These are phyloP conservation scores for Venturia nashicola DNA, from an alignment of 2,329 filamentous ascomycete species.

Conservation along the genomic window DNA sequence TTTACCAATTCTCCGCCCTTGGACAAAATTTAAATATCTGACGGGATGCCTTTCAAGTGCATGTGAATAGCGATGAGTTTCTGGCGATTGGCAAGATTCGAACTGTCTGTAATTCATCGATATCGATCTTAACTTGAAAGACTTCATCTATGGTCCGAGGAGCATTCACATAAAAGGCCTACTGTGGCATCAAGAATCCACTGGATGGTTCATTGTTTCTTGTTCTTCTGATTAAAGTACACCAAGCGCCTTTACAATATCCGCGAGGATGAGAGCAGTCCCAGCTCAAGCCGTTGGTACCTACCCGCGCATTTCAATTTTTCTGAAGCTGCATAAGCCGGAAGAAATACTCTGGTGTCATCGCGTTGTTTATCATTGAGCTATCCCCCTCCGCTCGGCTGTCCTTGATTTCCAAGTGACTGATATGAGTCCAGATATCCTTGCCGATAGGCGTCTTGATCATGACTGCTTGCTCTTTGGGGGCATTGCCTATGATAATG, in stretches of 20 bases:
- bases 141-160: too few relatives aligned
- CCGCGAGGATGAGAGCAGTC: not conserved
- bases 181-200: too few relatives aligned
- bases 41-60: too few relatives aligned
- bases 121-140: too few relatives aligned
- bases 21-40: too few relatives aligned
- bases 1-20: too few relatives aligned
- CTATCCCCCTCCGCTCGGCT: not conserved
- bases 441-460: conserved; percentile 13
- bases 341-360: not conserved
- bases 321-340: not conserved
- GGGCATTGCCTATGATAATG: conserved; percentile 13
- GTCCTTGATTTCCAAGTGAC: too few relatives aligned
- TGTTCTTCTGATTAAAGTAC: not conserved
- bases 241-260: not conserved
- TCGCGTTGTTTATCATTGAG: conserved; percentile 6
- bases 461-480: conserved; percentile 13
- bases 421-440: conserved; percentile 12
- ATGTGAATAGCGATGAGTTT: too few relatives aligned
- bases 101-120: too few relatives aligned
- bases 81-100: too few relatives aligned
- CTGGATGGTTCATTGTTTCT: too few relatives aligned
- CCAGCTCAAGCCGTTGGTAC: not conserved
- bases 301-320: not conserved
- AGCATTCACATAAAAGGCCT: too few relatives aligned